A percentile compares a stretch with the other conserved stretches of the same genome.
These are phyloP conservation scores for Pestalotiopsis sp. DNA, from an alignment of 2,329 filamentous ascomycete species.

Conservation along the genomic window DNA sequence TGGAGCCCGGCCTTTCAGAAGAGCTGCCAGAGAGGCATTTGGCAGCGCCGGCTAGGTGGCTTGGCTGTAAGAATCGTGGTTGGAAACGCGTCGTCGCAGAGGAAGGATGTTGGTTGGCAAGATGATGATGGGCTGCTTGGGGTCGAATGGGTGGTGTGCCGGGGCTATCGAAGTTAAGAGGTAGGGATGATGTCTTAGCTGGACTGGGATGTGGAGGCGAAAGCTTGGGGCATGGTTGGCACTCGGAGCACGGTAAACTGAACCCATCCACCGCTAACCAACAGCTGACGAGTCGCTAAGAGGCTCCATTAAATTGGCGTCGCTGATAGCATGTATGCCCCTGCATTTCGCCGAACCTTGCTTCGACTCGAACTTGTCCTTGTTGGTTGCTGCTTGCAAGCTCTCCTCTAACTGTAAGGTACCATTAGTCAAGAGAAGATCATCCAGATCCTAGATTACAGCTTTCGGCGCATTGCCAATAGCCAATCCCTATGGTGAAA, in stretches of 20 bases:
- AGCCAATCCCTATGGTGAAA: no score
- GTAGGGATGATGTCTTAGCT: constrained; percentile 12
- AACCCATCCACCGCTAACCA: neutral
- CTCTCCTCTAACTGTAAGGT: no score
- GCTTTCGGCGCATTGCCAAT: no score
- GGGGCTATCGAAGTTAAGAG: neutral
- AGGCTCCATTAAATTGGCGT: neutral
- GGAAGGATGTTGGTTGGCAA: neutral
- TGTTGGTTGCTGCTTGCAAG: no score
- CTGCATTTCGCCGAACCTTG: neutral
- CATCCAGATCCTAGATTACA: no score
- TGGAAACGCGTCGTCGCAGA: neutral
- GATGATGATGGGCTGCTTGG: neutral
- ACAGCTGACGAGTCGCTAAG: neutral
- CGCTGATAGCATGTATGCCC: neutral
- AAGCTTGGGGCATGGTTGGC: neutral
- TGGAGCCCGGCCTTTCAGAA: neutral
- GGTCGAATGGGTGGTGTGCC: neutral
- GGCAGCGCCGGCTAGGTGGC: neutral
- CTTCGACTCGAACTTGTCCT: neutral
- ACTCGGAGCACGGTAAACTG: neutral
- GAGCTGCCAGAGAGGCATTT: neutral
- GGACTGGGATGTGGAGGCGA: constrained; percentile 4
- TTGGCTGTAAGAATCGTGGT: neutral
- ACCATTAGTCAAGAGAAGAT: no score